phyloP scores from a whole-genome alignment of 441 rosid genomes.

The Cnidoscolus chayamansa region DNA sequence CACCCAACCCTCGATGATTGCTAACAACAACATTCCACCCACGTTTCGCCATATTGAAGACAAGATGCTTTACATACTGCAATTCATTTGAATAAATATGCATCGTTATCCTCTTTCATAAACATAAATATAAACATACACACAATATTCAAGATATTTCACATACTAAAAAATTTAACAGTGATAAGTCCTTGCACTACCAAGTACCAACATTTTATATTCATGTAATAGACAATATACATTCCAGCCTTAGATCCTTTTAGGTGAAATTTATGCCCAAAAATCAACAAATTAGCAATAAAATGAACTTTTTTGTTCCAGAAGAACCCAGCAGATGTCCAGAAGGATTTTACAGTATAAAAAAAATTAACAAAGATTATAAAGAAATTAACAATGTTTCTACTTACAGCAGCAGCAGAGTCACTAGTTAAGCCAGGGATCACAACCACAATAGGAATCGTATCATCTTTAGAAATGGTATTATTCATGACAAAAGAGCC shows the following conservation, averaged over 20 bases:
- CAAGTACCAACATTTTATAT: neutral
- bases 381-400: neutral
- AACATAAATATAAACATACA: neutral
- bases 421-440: conserved; percentile 89
- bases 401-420: conserved; percentile 69
- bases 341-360: neutral
- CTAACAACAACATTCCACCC: conserved; percentile 85
- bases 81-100: conserved; percentile 17
- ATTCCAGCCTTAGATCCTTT: neutral
- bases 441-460: conserved; percentile 57
- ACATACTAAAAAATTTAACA: no score
- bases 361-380: neutral
- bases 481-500: conserved; percentile 28
- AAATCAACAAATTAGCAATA: neutral
- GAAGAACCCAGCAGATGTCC: neutral
- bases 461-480: conserved; percentile 43
- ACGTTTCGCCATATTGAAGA: conserved; percentile 44
- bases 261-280: neutral
- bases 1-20: conserved; percentile 87
- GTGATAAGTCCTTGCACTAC: neutral
- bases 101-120: neutral
- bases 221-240: neutral
- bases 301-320: neutral
- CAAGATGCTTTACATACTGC: conserved; percentile 75
- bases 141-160: neutral